Conservation (phyloP, 495 filamentous ascomycete genomes). For the Usnea hakonensis region DNA sequence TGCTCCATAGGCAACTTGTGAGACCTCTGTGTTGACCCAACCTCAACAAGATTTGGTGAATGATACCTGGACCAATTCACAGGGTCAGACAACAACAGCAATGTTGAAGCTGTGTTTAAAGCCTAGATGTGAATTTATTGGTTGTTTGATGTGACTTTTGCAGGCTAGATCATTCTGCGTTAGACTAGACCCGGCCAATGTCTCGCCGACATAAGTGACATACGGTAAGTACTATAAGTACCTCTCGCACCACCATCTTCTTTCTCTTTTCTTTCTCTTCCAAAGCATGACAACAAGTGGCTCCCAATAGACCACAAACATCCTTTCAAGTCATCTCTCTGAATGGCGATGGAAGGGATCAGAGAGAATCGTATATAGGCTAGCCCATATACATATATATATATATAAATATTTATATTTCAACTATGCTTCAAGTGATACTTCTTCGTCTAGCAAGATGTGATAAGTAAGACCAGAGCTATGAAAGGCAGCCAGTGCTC, state of each 20-base stretch:
- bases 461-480: no score
- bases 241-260: background rate
- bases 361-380: no score
- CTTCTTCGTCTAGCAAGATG: no score
- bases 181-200: background rate
- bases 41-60: no score
- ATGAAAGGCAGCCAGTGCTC: no score
- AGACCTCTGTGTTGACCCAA: background rate
- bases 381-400: background rate
- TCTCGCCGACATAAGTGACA: background rate
- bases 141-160: no score
- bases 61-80: background rate
- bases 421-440: no score
- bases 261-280: background rate
- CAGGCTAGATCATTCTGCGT: background rate
- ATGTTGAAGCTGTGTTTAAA: no score
- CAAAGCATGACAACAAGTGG: background rate
- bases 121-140: no score
- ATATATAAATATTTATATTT: background rate
- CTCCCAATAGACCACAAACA: background rate
- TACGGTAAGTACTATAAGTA: background rate
- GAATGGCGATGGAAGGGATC: background rate
- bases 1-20: background rate
- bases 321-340: background rate
- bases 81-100: background rate